These are phyloP conservation scores for Hygrophila difformis DNA, from an alignment of 257 asterid genomes.

Conservation along the genomic window DNA sequence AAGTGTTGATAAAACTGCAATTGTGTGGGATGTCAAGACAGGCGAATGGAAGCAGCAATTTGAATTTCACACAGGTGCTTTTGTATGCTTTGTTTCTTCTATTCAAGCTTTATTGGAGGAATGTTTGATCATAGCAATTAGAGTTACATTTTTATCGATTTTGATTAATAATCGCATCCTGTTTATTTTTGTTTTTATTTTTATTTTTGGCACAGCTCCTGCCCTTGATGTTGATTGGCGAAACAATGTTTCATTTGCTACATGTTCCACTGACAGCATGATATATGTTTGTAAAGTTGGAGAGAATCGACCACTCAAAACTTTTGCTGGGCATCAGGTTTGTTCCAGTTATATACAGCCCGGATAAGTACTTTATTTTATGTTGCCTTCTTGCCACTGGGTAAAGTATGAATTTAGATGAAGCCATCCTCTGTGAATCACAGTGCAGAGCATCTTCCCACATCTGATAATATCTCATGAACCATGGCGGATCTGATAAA, in stretches of 20 bases:
- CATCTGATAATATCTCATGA: too few relatives aligned
- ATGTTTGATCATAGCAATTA: constrained; percentile 8
- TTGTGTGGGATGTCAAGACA: constrained; percentile 92
- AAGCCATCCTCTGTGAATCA: too few relatives aligned
- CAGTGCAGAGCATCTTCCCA: too few relatives aligned
- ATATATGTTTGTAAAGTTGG: constrained; percentile 96
- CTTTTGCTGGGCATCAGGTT: constrained; percentile 88
- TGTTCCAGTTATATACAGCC: constrained; percentile 11
- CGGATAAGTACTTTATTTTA: too few relatives aligned
- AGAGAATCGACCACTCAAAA: constrained; percentile 71
- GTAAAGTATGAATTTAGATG: too few relatives aligned
- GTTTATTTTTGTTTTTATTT: too few relatives aligned
- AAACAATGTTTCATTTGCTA: constrained; percentile 79
- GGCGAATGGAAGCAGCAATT: constrained; percentile 94
- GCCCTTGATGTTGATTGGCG: constrained; percentile 98
- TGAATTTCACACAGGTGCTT: constrained; percentile 80
- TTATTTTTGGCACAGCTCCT: constrained; percentile 75
- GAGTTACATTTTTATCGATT: neutral
- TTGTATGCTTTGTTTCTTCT: constrained; percentile 5
- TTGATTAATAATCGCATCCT: neutral
- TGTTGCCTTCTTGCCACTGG: too few relatives aligned
- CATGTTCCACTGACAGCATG: constrained; percentile 98
- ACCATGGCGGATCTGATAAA: too few relatives aligned
- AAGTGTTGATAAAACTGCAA: constrained; percentile 93
- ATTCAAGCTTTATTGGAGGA: constrained; percentile 12